Base-by-base conservation (phyloP, 108 stramenopile genomes). In the Cyclotella kingstonii region DNA sequence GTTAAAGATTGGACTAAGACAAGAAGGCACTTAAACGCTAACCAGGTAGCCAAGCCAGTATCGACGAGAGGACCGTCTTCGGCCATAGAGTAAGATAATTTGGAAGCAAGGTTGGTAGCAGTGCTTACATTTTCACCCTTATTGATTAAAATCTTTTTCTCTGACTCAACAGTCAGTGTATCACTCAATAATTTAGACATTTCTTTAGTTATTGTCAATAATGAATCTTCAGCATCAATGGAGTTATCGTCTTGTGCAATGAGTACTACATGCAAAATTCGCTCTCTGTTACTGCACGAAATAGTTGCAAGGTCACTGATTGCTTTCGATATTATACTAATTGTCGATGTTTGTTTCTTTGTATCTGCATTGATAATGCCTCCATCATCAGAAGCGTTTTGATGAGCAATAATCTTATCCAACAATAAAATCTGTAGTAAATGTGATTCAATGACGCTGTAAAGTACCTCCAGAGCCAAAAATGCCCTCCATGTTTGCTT, bases 221-320 rank as follows among this genome's bases (percentile, higher is more conserved):
- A n/a, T n/a, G n/a, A n/a, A n/a, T n/a, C n/a, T n/a, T 17, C 6
- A 6, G 25, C 9, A 22, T 34, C 15, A 39, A 36, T 47, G 33
- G 47, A 3, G 17, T 83, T 66, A 21, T 82, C 89, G 18, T 61
- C 78, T 51, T 55, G 73, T 57, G 65, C 85, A 57, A 66, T 75
- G 12, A 73, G 50, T 0, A 93, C 63, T 4, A 89, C 39, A 42
- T 83, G 80, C 47, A 83, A 63, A 60, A 93, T 87, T 45, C 85
- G 60, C 46, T 84, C 87, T 45, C 77, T 60, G 68, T 86, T 87
- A 64, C 84, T 84, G 33, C 85, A 83, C 26, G 78, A 84, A 35
- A 89, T 86, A 1, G 87, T 88, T 26, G 84, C 86, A 50, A 92
- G 81, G 45, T 92, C 86, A 60, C 86, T 87, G 3, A 70, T 73